Percentiles rank a stretch among this genome's conserved stretches.
Evolutionary conservation across 2,329 filamentous ascomycete species (phyloP).

Genomic region (Xylariaceae sp.): DNA sequence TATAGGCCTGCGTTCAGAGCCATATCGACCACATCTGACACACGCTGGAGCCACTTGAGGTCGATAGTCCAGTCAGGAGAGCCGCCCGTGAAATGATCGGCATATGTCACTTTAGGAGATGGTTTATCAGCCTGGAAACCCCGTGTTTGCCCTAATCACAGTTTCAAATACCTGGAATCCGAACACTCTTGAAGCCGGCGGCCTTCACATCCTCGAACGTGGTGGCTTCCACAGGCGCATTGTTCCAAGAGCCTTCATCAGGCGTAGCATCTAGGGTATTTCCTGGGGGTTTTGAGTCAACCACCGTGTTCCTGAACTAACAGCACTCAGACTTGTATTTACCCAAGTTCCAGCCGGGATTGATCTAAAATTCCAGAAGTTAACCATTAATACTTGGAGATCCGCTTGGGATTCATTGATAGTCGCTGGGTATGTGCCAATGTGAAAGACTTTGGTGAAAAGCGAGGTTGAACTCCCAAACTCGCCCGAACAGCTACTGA

Average conservation of each 20-base stretch:
- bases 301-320: too few relatives aligned
- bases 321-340: too few relatives aligned
- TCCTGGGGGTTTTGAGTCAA: too few relatives aligned
- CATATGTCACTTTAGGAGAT: slow-evolving; percentile 58
- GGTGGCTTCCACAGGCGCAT: slow-evolving; percentile 41
- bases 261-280: slow-evolving; percentile 56
- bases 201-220: slow-evolving; percentile 50
- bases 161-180: slow-evolving; percentile 48
- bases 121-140: too few relatives aligned
- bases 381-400: too few relatives aligned
- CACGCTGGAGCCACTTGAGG: slow-evolving; percentile 50
- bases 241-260: slow-evolving; percentile 56
- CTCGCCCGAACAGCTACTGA: too few relatives aligned
- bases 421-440: too few relatives aligned
- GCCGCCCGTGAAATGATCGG: slow-evolving; percentile 48
- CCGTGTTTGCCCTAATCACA: too few relatives aligned
- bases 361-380: too few relatives aligned
- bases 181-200: slow-evolving; percentile 53
- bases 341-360: slow-evolving; percentile 57
- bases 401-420: too few relatives aligned
- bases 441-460: too few relatives aligned
- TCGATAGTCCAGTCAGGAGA: slow-evolving; percentile 52
- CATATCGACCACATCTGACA: slow-evolving; percentile 54
- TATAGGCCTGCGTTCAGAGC: slow-evolving; percentile 46
- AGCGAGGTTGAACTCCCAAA: too few relatives aligned